Percentiles rank a stretch among this genome's conserved stretches.
Evolutionary conservation across 2,329 filamentous ascomycete species (phyloP).

Genomic region (Fusarium zealandicum): DNA sequence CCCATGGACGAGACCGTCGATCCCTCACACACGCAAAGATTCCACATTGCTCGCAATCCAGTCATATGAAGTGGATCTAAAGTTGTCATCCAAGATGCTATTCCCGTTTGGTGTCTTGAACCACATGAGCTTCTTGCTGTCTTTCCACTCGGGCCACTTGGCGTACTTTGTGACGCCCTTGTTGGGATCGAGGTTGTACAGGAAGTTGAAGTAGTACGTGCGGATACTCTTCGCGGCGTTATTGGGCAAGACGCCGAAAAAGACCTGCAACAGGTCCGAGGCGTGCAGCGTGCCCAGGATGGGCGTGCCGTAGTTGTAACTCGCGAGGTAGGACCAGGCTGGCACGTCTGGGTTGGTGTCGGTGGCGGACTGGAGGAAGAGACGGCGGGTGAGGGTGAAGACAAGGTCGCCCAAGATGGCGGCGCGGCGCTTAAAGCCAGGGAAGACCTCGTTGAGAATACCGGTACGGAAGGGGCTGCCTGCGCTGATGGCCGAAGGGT

Average conservation of each 20-base stretch:
- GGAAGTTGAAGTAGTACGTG: constrained; percentile 76
- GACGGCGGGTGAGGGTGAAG: constrained; percentile 75
- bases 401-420: constrained; percentile 78
- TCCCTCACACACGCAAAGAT: constrained; percentile 31
- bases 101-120: constrained; percentile 49
- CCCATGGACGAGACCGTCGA: not conserved
- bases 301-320: constrained; percentile 74
- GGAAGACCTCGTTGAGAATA: constrained; percentile 73
- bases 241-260: constrained; percentile 69
- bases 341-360: constrained; percentile 64
- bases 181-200: constrained; percentile 76
- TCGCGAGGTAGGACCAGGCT: constrained; percentile 77
- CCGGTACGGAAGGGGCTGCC: constrained; percentile 78
- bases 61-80: constrained; percentile 43
- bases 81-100: constrained; percentile 48
- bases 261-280: constrained; percentile 73
- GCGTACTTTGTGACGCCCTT: constrained; percentile 50
- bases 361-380: constrained; percentile 61
- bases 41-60: constrained; percentile 40
- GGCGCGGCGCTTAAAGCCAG: constrained; percentile 78
- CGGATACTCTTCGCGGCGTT: constrained; percentile 67
- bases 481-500: constrained; percentile 60
- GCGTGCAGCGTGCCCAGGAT: constrained; percentile 80
- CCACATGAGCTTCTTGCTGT: constrained; percentile 58
- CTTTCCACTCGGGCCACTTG: constrained; percentile 54